Percentiles rank a stretch among this genome's conserved stretches.
Evolutionary conservation across 192 early-diverging fungal species (phyloP).

Genomic region (Backusella sp.): DNA sequence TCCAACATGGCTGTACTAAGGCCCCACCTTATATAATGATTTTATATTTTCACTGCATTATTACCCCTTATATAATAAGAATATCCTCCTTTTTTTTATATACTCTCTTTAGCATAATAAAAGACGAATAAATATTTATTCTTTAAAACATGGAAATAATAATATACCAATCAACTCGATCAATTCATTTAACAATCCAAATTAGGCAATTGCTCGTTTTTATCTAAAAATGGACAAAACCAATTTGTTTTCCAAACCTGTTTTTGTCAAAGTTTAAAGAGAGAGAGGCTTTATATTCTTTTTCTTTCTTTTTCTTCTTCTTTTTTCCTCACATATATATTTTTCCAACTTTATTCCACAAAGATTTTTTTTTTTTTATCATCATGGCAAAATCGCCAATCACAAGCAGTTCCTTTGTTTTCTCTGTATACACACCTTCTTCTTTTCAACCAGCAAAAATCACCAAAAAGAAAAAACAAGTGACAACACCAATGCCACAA

Average conservation of each 20-base stretch:
- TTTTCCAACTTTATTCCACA: neutral
- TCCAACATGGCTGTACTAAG: too few relatives aligned
- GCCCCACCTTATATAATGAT: too few relatives aligned
- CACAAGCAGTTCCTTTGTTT: neutral
- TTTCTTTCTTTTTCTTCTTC: neutral
- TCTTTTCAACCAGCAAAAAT: constrained; percentile 4
- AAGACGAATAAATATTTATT: neutral
- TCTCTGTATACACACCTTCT: neutral
- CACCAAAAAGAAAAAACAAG: neutral
- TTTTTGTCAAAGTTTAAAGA: constrained; percentile 10
- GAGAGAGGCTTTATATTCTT: neutral
- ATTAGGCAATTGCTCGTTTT: constrained; percentile 2
- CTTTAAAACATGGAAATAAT: constrained; percentile 4
- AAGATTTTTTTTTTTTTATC: neutral
- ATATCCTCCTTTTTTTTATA: neutral
- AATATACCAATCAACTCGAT: neutral
- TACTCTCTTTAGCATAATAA: neutral
- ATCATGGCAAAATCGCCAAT: neutral
- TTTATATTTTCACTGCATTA: neutral
- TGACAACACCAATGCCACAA: neutral
- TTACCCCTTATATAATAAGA: neutral
- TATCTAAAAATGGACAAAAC: constrained; percentile 4
- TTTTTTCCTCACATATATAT: neutral
- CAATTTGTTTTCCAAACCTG: constrained; percentile 5
- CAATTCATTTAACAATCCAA: neutral